These are phyloP conservation scores for Durotheca rogersii DNA, from an alignment of 495 filamentous ascomycete species.

Conservation along the genomic window DNA sequence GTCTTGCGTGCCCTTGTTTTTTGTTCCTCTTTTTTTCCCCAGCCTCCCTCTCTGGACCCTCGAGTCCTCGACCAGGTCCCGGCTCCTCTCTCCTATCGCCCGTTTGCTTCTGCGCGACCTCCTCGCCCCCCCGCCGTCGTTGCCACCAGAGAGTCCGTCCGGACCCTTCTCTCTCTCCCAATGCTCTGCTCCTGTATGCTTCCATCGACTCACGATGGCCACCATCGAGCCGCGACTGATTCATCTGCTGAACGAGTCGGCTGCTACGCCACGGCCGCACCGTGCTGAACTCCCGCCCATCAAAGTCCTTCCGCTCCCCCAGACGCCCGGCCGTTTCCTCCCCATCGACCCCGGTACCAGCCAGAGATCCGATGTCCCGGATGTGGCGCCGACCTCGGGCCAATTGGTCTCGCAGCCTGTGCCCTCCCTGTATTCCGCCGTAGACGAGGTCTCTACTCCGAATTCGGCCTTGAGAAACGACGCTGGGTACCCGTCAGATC, in stretches of 20 bases:
- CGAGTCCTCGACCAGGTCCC: neutral
- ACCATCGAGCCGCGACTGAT: conserved; percentile 61
- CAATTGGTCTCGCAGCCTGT: conserved; percentile 37
- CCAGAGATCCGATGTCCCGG: conserved; percentile 39
- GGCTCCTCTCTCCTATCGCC: conserved; percentile 14
- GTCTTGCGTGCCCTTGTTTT: no score
- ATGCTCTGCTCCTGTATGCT: conserved; percentile 30
- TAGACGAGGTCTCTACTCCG: conserved; percentile 25
- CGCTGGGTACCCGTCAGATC: conserved; percentile 19
- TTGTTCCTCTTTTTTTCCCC: conserved; percentile 2
- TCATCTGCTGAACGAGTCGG: conserved; percentile 55
- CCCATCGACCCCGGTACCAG: conserved; percentile 49
- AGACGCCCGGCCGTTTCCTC: conserved; percentile 42
- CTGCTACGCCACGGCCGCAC: conserved; percentile 36
- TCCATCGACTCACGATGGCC: conserved; percentile 48
- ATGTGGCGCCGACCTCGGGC: conserved; percentile 27
- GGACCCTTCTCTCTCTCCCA: conserved; percentile 30
- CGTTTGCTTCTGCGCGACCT: conserved; percentile 20
- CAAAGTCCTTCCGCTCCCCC: conserved; percentile 40
- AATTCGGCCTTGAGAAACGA: conserved; percentile 23
- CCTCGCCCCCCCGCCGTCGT: conserved; percentile 11
- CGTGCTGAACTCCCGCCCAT: conserved; percentile 49
- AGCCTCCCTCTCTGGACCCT: conserved; percentile 11
- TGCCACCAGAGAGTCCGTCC: conserved; percentile 27
- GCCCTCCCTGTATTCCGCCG: conserved; percentile 37